A percentile compares a stretch with the other conserved stretches of the same genome.
phyloP scores from a whole-genome alignment of 345 rosid species.

The Eucalyptus viminalis region DNA sequence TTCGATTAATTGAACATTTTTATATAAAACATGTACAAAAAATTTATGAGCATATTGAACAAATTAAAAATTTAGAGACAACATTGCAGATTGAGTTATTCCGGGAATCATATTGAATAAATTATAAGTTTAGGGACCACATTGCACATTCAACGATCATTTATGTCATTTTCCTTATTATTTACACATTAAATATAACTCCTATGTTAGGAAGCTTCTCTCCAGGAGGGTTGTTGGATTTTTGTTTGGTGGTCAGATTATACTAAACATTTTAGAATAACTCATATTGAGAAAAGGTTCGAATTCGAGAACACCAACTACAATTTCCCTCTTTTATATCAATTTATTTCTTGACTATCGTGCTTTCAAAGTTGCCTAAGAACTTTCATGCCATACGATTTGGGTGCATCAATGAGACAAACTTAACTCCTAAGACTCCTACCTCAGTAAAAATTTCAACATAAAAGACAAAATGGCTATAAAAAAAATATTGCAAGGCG shows the following conservation, averaged over 20 bases:
- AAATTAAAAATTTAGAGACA: too few relatives aligned
- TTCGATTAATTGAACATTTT: too few relatives aligned
- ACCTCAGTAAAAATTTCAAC: neutral
- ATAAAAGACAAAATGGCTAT: neutral
- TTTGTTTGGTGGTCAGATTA: neutral
- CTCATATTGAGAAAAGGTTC: neutral
- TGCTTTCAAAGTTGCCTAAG: neutral
- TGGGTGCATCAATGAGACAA: neutral
- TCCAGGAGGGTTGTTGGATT: neutral
- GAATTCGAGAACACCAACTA: neutral
- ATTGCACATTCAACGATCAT: too few relatives aligned
- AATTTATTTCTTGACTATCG: neutral
- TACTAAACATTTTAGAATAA: neutral
- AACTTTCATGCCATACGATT: neutral
- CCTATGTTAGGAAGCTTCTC: neutral
- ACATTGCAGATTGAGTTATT: too few relatives aligned
- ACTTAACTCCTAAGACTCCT: neutral
- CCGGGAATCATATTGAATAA: too few relatives aligned
- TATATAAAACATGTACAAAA: rapidly evolving
- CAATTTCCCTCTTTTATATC: neutral
- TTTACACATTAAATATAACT: neutral
- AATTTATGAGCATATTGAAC: too few relatives aligned
- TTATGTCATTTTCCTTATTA: too few relatives aligned
- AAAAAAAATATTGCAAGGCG: too few relatives aligned
- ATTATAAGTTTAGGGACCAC: too few relatives aligned